Conservation (phyloP, 768 basidiomycete species). For the Boletus speciosus region DNA sequence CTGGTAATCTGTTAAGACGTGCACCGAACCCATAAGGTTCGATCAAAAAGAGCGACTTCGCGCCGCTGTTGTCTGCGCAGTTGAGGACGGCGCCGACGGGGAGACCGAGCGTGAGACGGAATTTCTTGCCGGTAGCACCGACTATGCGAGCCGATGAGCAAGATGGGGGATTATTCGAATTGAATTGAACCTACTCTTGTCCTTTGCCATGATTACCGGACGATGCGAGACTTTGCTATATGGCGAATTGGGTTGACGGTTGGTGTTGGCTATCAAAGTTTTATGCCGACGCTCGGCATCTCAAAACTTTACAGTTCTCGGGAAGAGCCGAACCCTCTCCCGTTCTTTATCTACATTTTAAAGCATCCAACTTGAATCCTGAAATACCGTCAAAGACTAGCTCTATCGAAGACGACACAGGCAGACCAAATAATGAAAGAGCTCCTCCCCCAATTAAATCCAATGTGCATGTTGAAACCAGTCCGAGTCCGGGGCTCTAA, state of each 20-base stretch:
- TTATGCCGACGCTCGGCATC: constrained; percentile 19
- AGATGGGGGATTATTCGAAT: neutral
- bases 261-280: constrained; percentile 14
- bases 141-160: constrained; percentile 29
- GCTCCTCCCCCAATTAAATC: too few species aligned
- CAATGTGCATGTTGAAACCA: too few species aligned
- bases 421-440: too few species aligned
- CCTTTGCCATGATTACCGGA: constrained; percentile 23
- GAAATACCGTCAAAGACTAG: too few species aligned
- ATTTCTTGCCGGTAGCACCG: constrained; percentile 88
- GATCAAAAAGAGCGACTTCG: constrained; percentile 93
- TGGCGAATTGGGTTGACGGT: neutral
- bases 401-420: too few species aligned
- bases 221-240: neutral
- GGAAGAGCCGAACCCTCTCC: neutral
- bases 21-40: constrained; percentile 96
- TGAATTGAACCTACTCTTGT: constrained; percentile 12
- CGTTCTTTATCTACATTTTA: too few species aligned
- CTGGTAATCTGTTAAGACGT: constrained; percentile 94
- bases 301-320: constrained; percentile 17
- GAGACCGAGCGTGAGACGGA: constrained; percentile 91
- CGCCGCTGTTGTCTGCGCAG: constrained; percentile 99
- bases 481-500: too few species aligned
- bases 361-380: too few species aligned
- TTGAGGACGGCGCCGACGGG: constrained; percentile 93